phyloP scores from a whole-genome alignment of 1,284 basidiomycete genomes.

The Austroboletus novae-zelandiae region DNA sequence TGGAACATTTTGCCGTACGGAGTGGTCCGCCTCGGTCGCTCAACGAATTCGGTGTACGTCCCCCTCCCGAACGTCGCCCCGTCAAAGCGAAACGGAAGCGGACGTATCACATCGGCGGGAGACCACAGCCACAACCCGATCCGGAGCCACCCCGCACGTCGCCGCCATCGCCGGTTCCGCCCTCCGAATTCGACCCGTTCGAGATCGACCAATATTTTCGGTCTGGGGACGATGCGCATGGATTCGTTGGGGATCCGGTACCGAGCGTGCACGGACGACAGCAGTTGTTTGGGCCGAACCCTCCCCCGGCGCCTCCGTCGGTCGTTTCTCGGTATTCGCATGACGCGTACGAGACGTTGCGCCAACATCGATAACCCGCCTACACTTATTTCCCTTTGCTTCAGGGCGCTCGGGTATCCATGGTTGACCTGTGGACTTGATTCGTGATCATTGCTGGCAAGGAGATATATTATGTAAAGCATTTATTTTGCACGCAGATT shows the following conservation, averaged over 20 bases:
- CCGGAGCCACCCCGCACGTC: slow-evolving; percentile 19
- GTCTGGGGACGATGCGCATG: slow-evolving; percentile 40
- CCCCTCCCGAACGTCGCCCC: slow-evolving; percentile 41
- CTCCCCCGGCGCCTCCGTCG: neutral
- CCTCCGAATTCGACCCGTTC: slow-evolving; percentile 67
- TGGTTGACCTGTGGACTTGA: neutral
- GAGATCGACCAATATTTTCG: slow-evolving; percentile 81
- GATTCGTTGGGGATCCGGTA: neutral
- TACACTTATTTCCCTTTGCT: neutral
- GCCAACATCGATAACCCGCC: slow-evolving; percentile 9
- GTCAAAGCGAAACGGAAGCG: slow-evolving; percentile 79
- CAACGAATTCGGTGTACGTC: slow-evolving; percentile 24
- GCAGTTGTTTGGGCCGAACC: neutral
- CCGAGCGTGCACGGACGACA: neutral
- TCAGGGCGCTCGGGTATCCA: neutral
- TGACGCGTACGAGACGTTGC: slow-evolving; percentile 14
- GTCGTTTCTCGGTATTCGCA: slow-evolving; percentile 1
- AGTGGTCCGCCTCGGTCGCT: slow-evolving; percentile 66
- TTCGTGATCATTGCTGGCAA: neutral
- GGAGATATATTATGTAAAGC: neutral
- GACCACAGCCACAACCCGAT: slow-evolving; percentile 3
- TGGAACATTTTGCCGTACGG: slow-evolving; percentile 88
- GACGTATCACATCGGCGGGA: slow-evolving; percentile 62
- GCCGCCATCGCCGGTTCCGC: slow-evolving; percentile 37
- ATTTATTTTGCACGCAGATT: neutral